These are phyloP conservation scores for Globisporangium lucens DNA, from an alignment of 352 stramenopile species.

Conservation along the genomic window DNA sequence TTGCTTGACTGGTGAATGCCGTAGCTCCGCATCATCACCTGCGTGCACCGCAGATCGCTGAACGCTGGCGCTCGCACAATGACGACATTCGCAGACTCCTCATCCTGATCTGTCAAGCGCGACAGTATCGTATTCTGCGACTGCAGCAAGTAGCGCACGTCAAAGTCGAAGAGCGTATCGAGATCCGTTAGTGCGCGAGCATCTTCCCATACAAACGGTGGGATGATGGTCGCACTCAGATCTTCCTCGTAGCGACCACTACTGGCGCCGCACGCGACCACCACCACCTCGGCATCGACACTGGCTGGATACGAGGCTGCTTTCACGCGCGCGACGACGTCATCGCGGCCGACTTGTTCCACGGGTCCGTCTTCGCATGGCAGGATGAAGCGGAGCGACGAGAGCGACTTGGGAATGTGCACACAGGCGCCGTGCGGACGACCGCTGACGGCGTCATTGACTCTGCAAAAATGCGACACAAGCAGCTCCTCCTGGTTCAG, in stretches of 20 bases:
- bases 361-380: slow-evolving; percentile 15
- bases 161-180: slow-evolving; percentile 22
- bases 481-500: slow-evolving; percentile 45
- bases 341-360: slow-evolving; percentile 13
- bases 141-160: slow-evolving; percentile 15
- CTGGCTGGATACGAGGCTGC: background rate
- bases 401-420: background rate
- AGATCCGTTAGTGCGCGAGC: background rate
- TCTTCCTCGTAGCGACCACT: background rate
- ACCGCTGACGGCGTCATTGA: background rate
- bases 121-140: background rate
- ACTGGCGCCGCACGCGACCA: background rate
- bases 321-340: slow-evolving; percentile 15
- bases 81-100: slow-evolving; percentile 16
- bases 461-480: slow-evolving; percentile 21
- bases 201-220: slow-evolving; percentile 5
- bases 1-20: background rate
- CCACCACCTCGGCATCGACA: background rate
- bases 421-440: background rate
- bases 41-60: slow-evolving; percentile 22
- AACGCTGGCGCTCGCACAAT: slow-evolving; percentile 24
- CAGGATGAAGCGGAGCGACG: slow-evolving; percentile 18
- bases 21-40: slow-evolving; percentile 22
- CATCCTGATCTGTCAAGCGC: slow-evolving; percentile 4
- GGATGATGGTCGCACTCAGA: background rate